Evolutionary conservation across 2,329 filamentous ascomycete genomes (phyloP).

Genomic region (Scedosporium boydii): DNA sequence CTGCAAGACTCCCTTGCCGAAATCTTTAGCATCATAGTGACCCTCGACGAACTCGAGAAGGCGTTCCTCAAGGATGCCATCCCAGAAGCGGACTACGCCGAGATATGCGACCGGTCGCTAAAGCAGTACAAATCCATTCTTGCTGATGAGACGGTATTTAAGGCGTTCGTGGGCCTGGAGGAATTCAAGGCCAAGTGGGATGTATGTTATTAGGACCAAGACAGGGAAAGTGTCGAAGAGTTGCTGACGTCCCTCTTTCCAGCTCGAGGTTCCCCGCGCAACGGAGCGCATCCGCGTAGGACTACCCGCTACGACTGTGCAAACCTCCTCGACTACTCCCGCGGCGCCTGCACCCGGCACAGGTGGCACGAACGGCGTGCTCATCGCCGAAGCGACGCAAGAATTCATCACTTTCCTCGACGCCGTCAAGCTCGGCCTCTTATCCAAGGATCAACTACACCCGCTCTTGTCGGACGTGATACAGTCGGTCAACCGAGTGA

Average conservation of each 20-base stretch:
- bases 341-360: conserved; percentile 31
- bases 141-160: conserved; percentile 82
- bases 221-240: too few relatives aligned
- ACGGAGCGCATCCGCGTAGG: conserved; percentile 88
- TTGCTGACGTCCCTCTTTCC: conserved; percentile 7
- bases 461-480: conserved; percentile 92
- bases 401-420: conserved; percentile 98
- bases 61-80: conserved; percentile 95
- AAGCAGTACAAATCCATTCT: conserved; percentile 97
- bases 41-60: conserved; percentile 89
- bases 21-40: conserved; percentile 95
- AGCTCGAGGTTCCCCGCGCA: conserved; percentile 91
- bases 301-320: conserved; percentile 74
- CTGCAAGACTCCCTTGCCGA: conserved; percentile 93
- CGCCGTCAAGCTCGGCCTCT: conserved; percentile 80
- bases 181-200: conserved; percentile 89
- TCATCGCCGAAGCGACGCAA: conserved; percentile 87
- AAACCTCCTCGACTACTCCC: conserved; percentile 38
- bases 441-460: conserved; percentile 94
- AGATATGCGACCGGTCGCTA: conserved; percentile 85
- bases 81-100: conserved; percentile 84
- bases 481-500: conserved; percentile 94
- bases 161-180: conserved; percentile 78
- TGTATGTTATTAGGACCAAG: conserved; percentile 40
- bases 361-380: conserved; percentile 43